Evolutionary conservation across 768 basidiomycete species (phyloP).

Genomic region (Rhodotorula diobovata): DNA sequence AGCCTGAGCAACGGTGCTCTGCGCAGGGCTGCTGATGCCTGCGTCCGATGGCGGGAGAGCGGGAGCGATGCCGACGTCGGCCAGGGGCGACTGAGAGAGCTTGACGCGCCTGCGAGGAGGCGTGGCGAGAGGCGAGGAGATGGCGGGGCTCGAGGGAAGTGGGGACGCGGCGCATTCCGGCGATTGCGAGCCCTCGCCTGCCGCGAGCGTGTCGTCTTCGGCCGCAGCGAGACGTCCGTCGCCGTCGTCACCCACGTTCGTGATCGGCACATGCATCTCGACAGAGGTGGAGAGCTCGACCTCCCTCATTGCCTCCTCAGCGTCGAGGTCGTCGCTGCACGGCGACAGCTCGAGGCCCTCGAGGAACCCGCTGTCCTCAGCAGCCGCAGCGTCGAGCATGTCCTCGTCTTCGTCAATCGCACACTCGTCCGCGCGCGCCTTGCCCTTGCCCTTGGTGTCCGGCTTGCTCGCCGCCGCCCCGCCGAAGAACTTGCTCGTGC

Average conservation of each 20-base stretch:
- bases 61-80: neutral
- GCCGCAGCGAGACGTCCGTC: too few species aligned
- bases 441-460: neutral
- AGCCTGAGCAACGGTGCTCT: conserved; percentile 4
- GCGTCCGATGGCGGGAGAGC: neutral
- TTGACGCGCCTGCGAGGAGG: conserved; percentile 7
- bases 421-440: neutral
- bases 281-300: conserved; percentile 25
- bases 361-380: neutral
- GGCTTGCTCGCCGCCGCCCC: neutral
- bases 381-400: neutral
- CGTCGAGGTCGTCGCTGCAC: conserved; percentile 10
- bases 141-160: neutral
- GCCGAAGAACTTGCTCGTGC: conserved; percentile 36
- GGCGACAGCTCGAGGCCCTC: neutral
- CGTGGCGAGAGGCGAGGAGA: conserved; percentile 14
- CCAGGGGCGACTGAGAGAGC: neutral
- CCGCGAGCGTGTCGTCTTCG: neutral
- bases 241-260: too few species aligned
- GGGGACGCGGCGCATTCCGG: neutral
- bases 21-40: conserved; percentile 25
- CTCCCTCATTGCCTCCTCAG: conserved; percentile 12
- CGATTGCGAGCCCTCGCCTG: too few species aligned
- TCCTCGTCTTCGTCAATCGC: neutral
- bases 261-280: neutral